These are phyloP conservation scores for Lasiodiplodia sp. DNA, from an alignment of 2,329 filamentous ascomycete genomes.

Conservation along the genomic window DNA sequence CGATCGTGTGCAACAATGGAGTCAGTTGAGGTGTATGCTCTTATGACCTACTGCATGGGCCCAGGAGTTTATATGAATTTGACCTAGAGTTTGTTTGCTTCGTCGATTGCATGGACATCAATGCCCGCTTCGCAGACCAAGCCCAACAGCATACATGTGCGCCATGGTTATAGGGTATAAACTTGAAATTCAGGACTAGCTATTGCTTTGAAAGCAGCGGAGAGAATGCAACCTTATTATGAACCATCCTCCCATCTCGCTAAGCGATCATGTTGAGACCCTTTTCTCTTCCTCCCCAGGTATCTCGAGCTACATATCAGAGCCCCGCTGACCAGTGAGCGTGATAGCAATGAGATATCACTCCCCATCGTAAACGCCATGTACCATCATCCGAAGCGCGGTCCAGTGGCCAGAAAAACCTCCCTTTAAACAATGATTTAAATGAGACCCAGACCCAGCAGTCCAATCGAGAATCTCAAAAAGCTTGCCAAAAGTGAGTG, in stretches of 20 bases:
- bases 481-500: slow-evolving; percentile 21
- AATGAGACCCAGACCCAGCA: slow-evolving; percentile 10
- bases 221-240: not conserved
- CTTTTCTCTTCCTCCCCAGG: not conserved
- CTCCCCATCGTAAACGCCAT: slow-evolving; percentile 9
- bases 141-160: not conserved
- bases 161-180: not conserved
- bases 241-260: not conserved
- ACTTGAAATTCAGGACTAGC: slow-evolving; percentile 11
- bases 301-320: slow-evolving; percentile 19
- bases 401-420: not conserved
- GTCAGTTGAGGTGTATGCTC: not conserved
- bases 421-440: not conserved
- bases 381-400: slow-evolving; percentile 10
- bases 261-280: slow-evolving; percentile 10
- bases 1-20: not conserved
- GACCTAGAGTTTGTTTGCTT: too few species aligned
- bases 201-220: slow-evolving; percentile 20
- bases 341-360: slow-evolving; percentile 12
- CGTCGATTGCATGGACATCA: too few species aligned
- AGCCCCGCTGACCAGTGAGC: slow-evolving; percentile 8
- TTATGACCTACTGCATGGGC: not conserved
- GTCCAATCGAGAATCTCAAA: not conserved
- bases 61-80: not conserved
- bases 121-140: not conserved